Evolutionary conservation across 345 rosid species (phyloP).

Genomic region (Euphorbia tirucalli): DNA sequence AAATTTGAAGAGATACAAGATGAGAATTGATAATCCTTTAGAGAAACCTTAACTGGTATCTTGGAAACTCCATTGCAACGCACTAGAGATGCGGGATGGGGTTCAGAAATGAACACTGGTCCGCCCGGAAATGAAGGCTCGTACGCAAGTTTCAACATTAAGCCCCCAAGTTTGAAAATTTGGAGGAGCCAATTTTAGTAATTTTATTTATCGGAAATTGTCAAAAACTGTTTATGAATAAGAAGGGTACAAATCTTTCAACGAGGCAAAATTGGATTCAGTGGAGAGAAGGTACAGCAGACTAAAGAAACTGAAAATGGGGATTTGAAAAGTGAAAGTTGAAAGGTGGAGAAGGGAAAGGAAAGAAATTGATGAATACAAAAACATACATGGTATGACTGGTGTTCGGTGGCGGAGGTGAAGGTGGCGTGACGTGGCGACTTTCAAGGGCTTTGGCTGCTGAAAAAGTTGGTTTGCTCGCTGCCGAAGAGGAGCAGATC

Average conservation of each 20-base stretch:
- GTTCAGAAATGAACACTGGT: conserved; percentile 30
- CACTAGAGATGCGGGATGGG: conserved; percentile 27
- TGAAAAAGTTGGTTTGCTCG: background rate
- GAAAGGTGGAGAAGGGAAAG: background rate
- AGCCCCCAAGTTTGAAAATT: background rate
- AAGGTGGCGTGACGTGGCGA: background rate
- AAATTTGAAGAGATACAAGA: conserved; percentile 24
- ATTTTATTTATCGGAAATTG: too few species aligned
- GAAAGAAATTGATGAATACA: background rate
- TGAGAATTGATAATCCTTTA: conserved; percentile 25
- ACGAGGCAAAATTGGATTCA: background rate
- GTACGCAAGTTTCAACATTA: conserved; percentile 41
- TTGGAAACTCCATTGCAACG: conserved; percentile 34
- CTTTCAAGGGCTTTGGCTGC: background rate
- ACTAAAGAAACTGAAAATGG: background rate
- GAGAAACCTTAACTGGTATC: conserved; percentile 27
- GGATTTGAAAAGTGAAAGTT: background rate
- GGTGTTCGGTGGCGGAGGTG: background rate
- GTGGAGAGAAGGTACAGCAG: background rate
- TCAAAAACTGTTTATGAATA: too few species aligned
- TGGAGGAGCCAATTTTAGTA: too few species aligned
- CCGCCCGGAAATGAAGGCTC: conserved; percentile 49
- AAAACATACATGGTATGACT: background rate
- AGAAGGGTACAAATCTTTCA: too few species aligned
- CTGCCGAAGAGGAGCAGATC: conserved; percentile 2